These are phyloP conservation scores for Alternaria angustiovoidea DNA, from an alignment of 2,329 filamentous ascomycete genomes.

Conservation along the genomic window DNA sequence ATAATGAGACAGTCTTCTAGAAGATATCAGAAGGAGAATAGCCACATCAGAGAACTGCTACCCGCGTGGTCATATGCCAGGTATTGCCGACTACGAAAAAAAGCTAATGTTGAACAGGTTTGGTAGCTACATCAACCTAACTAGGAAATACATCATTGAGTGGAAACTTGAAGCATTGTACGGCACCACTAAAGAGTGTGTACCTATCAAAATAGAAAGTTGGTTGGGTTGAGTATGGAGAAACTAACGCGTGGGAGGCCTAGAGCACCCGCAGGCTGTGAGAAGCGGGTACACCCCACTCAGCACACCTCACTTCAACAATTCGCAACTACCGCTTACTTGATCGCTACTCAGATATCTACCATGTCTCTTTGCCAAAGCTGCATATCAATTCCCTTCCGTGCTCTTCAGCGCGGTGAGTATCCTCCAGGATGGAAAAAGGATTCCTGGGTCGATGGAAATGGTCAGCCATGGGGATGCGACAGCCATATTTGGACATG, in stretches of 20 bases:
- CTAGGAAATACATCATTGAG: background rate
- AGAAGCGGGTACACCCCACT: background rate
- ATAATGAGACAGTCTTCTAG: background rate
- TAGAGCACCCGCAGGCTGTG: background rate
- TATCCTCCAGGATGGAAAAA: background rate
- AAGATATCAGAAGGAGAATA: background rate
- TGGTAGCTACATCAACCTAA: background rate
- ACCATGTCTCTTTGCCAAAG: background rate
- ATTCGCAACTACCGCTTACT: too few species aligned
- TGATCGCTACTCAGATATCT: accelerated
- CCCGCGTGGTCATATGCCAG: background rate
- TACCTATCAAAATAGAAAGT: background rate
- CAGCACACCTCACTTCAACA: background rate
- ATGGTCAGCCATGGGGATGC: background rate
- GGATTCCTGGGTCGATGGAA: background rate
- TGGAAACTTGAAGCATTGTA: background rate
- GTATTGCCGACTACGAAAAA: background rate
- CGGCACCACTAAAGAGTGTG: background rate
- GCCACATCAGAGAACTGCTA: background rate
- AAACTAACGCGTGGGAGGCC: background rate
- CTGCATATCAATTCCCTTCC: background rate
- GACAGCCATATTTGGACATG: background rate
- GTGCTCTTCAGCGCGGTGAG: background rate
- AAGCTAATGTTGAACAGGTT: background rate
- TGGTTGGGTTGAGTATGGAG: background rate